phyloP scores from a whole-genome alignment of 116 monocot species.

The Iris pallida region DNA sequence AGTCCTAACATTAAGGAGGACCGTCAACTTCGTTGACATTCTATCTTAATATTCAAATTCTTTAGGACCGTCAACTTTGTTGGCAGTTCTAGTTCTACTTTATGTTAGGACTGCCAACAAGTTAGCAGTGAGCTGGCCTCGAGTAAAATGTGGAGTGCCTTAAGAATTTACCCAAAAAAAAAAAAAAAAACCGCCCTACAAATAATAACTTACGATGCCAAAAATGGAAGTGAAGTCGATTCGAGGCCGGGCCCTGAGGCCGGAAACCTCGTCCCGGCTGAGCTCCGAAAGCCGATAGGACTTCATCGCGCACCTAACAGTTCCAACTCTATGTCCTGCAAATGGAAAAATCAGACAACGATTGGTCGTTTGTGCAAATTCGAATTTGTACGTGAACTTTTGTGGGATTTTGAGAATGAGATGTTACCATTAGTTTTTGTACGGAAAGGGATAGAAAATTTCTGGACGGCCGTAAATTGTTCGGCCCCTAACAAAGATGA shows the following conservation, averaged over 20 bases:
- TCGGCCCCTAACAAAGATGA: slow-evolving; percentile 21
- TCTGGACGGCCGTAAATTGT: slow-evolving; percentile 12
- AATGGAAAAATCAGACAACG: slow-evolving; percentile 1
- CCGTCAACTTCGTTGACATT: too few relatives aligned
- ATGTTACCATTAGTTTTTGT: background rate
- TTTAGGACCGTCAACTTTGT: too few relatives aligned
- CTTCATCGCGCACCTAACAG: slow-evolving; percentile 58
- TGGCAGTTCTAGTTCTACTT: too few relatives aligned
- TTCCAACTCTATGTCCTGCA: slow-evolving; percentile 23
- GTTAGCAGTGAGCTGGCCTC: too few relatives aligned
- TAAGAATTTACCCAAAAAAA: too few relatives aligned
- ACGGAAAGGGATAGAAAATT: background rate
- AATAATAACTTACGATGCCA: slow-evolving; percentile 32
- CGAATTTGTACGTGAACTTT: background rate
- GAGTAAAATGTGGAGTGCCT: too few relatives aligned
- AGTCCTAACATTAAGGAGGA: too few relatives aligned
- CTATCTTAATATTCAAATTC: too few relatives aligned
- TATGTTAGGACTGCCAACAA: too few relatives aligned
- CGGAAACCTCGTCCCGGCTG: slow-evolving; percentile 43
- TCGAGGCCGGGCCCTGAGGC: slow-evolving; percentile 81
- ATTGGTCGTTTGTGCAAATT: background rate
- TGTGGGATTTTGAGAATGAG: background rate
- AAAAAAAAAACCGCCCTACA: too few relatives aligned
- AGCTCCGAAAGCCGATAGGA: slow-evolving; percentile 76
- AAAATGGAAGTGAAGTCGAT: slow-evolving; percentile 97